These are phyloP conservation scores for Mycogone perniciosa DNA, from an alignment of 2,329 filamentous ascomycete species.

Conservation along the genomic window DNA sequence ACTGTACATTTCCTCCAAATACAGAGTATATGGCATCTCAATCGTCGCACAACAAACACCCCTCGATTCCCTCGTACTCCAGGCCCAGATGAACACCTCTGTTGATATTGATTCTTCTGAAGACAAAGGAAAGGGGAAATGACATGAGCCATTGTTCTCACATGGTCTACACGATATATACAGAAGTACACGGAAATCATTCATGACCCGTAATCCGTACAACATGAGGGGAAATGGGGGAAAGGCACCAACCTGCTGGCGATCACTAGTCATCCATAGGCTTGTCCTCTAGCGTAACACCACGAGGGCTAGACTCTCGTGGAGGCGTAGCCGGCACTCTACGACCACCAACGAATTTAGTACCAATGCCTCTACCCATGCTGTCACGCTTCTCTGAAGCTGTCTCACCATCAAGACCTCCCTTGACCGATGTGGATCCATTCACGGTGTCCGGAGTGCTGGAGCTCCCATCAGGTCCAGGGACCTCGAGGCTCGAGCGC, in stretches of 20 bases:
- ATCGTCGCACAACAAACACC: background rate
- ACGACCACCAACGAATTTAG: constrained; percentile 45
- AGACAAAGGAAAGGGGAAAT: constrained; percentile 2
- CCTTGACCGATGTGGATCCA: constrained; percentile 27
- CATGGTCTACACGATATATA: constrained; percentile 8
- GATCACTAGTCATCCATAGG: constrained; percentile 43
- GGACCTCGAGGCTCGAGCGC: constrained; percentile 75
- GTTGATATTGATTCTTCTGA: background rate
- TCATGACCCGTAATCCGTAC: constrained; percentile 14
- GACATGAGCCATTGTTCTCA: background rate
- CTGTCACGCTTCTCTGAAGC: constrained; percentile 57
- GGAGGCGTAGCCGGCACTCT: constrained; percentile 31
- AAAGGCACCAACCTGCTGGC: background rate
- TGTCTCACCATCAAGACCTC: constrained; percentile 14
- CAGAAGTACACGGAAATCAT: constrained; percentile 10
- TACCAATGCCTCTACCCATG: constrained; percentile 42
- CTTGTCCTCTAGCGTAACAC: constrained; percentile 46
- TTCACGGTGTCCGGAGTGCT: constrained; percentile 38
- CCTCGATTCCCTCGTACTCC: constrained; percentile 4
- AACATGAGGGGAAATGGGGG: constrained; percentile 9
- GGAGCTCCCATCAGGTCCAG: constrained; percentile 45
- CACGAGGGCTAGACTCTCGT: constrained; percentile 30
- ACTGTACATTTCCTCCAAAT: background rate
- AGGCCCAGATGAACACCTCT: constrained; percentile 7
- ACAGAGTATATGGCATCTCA: constrained; percentile 4